Evolutionary conservation across 371 early-diverging fungal genomes (phyloP).

Genomic region (Coemansia sp.): DNA sequence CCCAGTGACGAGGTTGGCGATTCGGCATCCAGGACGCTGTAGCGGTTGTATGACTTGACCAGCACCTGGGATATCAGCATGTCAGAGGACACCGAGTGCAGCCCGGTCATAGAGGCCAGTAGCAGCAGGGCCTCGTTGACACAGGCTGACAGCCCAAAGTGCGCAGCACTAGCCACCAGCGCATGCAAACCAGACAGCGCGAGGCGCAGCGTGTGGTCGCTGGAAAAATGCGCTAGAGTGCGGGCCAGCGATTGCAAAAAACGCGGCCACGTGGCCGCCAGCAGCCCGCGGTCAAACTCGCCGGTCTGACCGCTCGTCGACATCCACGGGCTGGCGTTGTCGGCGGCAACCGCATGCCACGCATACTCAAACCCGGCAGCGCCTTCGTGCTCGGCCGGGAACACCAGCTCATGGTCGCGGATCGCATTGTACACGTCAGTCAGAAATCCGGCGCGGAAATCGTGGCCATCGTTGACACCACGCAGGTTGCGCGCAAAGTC

Average conservation of each 20-base stretch:
- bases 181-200: slow-evolving; percentile 49
- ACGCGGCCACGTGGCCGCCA: slow-evolving; percentile 47
- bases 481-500: slow-evolving; percentile 82
- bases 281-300: slow-evolving; percentile 43
- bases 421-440: slow-evolving; percentile 75
- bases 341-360: slow-evolving; percentile 85
- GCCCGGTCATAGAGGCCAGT: slow-evolving; percentile 39
- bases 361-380: slow-evolving; percentile 91
- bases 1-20: slow-evolving; percentile 76
- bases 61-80: slow-evolving; percentile 51
- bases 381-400: slow-evolving; percentile 92
- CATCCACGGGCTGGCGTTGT: slow-evolving; percentile 54
- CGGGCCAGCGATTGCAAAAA: slow-evolving; percentile 39
- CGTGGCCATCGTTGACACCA: slow-evolving; percentile 71
- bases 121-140: slow-evolving; percentile 39
- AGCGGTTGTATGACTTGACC: slow-evolving; percentile 78
- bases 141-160: slow-evolving; percentile 36
- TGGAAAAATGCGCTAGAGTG: slow-evolving; percentile 32
- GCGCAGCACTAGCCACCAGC: slow-evolving; percentile 44
- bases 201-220: slow-evolving; percentile 47
- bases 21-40: slow-evolving; percentile 72
- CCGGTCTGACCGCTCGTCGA: slow-evolving; percentile 25
- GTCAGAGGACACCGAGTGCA: slow-evolving; percentile 1
- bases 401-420: slow-evolving; percentile 75
- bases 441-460: slow-evolving; percentile 75